Base-by-base conservation (phyloP, 495 filamentous ascomycete species). In the Viridothelium virens region DNA sequence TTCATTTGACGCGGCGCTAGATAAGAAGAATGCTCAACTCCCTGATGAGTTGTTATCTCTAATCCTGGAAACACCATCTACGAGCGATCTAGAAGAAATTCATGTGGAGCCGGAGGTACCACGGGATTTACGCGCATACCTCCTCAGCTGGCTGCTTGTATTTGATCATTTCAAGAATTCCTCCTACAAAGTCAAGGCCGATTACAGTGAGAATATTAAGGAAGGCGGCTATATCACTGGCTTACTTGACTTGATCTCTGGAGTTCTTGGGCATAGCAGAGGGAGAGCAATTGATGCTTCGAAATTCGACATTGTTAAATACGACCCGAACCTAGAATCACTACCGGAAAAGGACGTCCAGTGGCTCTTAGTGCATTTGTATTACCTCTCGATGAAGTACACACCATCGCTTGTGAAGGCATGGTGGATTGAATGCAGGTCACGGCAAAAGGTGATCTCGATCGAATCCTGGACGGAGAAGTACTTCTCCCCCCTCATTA, bases 71-170 rank as follows among this genome's bases (percentile, higher is more conserved):
- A 67, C 75, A 34, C 78, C 78, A 18, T 76, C 73, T 1, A 62
- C 73, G 75, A 81, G 75, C 68, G 67, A 70, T 2, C 64, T 81
- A 7, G 72, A 61, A n/a, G 74, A 75, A 33, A 74, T 76, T 59
- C 72, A 70, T 38, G 78, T 81, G 50, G 74, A 82, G 81, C n/a
- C 77, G 64, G 64, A 73, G 66, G 76, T 95, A 77, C 77, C 86
- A 72, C 63, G 76, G 31, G 64, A 77, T 67, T 63, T 82, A 70
- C 81, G 89, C 61, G 86, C 87, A 4, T 99, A 96, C 73, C 81
- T 97, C n/a, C 78, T 96, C 37, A 89, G 91, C 48, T 97, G 94
- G 94, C 84, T 91, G 65, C 78, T 97, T 14, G 84, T 96, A 2
- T 97, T 96, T 72, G 91, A 94, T 70, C 89, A 92, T 66, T 94